Conservation (phyloP, 177 flowering plant species). For the Vitis hybrid region DNA sequence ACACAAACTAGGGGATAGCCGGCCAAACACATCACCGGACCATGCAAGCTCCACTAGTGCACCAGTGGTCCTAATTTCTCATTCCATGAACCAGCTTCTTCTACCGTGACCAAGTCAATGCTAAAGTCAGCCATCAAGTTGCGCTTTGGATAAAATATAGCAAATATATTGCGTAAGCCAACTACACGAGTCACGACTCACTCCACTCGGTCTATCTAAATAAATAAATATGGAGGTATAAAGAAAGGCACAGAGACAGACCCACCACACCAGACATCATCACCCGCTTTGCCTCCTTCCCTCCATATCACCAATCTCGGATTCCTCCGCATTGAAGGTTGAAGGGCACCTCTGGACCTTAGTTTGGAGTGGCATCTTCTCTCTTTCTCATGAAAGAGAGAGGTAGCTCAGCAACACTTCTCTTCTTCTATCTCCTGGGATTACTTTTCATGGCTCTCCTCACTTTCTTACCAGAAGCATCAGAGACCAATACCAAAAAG, state of each 20-base stretch:
- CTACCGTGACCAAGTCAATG: too few species aligned
- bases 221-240: neutral
- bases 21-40: too few species aligned
- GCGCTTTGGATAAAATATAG: too few species aligned
- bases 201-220: too few species aligned
- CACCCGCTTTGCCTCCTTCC: constrained; percentile 9
- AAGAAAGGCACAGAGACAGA: neutral
- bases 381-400: constrained; percentile 22
- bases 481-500: constrained; percentile 16
- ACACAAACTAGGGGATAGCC: too few species aligned
- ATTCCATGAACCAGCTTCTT: too few species aligned
- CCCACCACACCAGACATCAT: constrained; percentile 9
- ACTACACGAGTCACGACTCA: too few species aligned
- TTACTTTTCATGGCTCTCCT: constrained; percentile 54
- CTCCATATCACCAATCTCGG: constrained; percentile 24
- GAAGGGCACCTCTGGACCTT: neutral
- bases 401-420: constrained; percentile 8
- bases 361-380: neutral
- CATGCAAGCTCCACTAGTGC: too few species aligned
- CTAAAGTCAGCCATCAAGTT: too few species aligned
- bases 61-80: too few species aligned
- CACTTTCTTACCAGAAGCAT: constrained; percentile 37
- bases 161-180: too few species aligned
- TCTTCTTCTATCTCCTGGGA: constrained; percentile 15
- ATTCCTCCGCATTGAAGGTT: constrained; percentile 24